Conservation (phyloP, 805 yeast genomes). For the Metschnikowia koreensis region DNA sequence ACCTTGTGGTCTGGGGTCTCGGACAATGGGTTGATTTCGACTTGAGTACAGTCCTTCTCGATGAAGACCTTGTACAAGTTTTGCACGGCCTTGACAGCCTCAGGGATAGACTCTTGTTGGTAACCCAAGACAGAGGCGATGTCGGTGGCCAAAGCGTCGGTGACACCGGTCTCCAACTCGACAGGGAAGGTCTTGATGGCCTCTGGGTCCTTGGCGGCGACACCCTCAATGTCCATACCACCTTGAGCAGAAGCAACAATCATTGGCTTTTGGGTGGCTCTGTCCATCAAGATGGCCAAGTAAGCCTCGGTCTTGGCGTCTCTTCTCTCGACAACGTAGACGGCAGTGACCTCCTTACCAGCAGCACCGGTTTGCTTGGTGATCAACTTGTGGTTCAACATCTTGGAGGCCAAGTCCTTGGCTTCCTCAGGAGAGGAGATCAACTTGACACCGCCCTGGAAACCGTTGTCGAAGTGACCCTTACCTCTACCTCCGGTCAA, state of each 20-base stretch:
- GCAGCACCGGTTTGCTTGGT: constrained; percentile 98
- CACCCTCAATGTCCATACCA: constrained; percentile 99
- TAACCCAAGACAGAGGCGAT: constrained; percentile 83
- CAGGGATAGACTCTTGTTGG: constrained; percentile 69
- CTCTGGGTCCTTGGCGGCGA: constrained; percentile 85
- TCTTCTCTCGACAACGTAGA: constrained; percentile 92
- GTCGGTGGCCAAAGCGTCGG: constrained; percentile 69
- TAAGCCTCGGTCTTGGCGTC: constrained; percentile 94
- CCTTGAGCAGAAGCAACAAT: constrained; percentile 97
- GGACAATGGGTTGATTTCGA: constrained; percentile 96
- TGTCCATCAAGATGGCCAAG: constrained; percentile 91
- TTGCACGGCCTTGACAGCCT: constrained; percentile 84
- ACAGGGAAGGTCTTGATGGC: constrained; percentile 89
- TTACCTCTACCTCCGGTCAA: constrained; percentile 99
- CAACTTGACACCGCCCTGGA: constrained; percentile 94
- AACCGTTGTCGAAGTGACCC: constrained; percentile 94
- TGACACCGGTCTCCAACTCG: constrained; percentile 74
- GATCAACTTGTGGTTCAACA: constrained; percentile 89
- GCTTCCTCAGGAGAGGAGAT: constrained; percentile 85
- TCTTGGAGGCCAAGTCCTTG: constrained; percentile 76
- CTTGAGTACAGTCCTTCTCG: constrained; percentile 95
- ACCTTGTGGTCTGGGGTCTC: constrained; percentile 90
- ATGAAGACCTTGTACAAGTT: constrained; percentile 84
- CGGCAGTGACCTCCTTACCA: constrained; percentile 96
- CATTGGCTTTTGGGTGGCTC: constrained; percentile 84